These are phyloP conservation scores for Neoboletus subvelutipes DNA, from an alignment of 768 basidiomycete species.

Conservation along the genomic window DNA sequence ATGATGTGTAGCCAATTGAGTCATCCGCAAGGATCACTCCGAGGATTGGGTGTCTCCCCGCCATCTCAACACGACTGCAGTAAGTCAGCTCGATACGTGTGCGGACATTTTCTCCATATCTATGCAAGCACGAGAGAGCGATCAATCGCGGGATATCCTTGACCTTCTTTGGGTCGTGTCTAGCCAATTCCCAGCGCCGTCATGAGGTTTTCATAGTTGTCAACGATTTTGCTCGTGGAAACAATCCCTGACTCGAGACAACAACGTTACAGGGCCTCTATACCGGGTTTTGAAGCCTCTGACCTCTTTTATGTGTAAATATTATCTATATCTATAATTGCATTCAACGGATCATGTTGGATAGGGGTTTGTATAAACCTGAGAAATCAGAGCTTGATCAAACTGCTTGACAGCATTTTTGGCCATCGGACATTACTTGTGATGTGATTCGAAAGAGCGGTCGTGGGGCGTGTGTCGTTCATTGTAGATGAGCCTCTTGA, in stretches of 20 bases:
- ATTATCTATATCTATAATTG: background rate
- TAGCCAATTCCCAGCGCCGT: background rate
- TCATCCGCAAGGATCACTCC: background rate
- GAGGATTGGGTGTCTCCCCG: no score
- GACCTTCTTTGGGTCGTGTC: background rate
- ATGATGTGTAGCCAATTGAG: background rate
- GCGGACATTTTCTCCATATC: background rate
- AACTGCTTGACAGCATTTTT: background rate
- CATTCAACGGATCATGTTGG: background rate
- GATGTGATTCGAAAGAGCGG: background rate
- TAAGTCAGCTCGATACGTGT: background rate
- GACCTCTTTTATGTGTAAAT: background rate
- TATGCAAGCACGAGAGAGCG: background rate
- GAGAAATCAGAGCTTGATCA: background rate
- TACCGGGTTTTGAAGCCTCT: background rate
- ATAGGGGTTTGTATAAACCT: background rate
- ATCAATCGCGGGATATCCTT: background rate
- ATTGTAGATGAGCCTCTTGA: background rate
- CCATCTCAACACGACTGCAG: background rate
- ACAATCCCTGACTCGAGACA: background rate
- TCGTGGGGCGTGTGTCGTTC: background rate
- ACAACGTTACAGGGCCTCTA: background rate
- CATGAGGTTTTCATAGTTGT: background rate
- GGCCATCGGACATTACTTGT: slow-evolving; percentile 3
- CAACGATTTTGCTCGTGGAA: background rate